phyloP scores from a whole-genome alignment of 495 filamentous ascomycete genomes.

The Aspergillus baeticus region DNA sequence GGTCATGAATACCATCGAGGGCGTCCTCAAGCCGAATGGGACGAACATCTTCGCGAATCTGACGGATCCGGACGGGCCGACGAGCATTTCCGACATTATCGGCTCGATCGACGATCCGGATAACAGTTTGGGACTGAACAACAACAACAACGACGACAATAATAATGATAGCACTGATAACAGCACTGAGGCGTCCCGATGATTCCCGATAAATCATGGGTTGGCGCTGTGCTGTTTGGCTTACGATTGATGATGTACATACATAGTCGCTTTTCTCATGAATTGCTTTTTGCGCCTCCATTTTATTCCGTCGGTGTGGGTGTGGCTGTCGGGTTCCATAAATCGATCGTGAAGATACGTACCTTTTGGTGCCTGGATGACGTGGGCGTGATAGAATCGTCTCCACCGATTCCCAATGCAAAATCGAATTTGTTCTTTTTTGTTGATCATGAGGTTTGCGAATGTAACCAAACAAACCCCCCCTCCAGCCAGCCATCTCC shows the following conservation, averaged over 20 bases:
- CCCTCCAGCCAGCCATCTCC: background rate
- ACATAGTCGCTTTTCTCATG: background rate
- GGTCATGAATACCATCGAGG: conserved; percentile 35
- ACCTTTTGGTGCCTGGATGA: no score
- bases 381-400: no score
- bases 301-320: no score
- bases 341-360: no score
- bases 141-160: background rate
- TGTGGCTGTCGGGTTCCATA: no score
- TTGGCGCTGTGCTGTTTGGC: background rate
- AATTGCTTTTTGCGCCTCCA: background rate
- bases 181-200: no score
- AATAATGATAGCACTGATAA: no score
- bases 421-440: no score
- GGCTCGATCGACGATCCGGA: conserved; percentile 11
- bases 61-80: conserved; percentile 12
- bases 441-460: no score
- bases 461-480: no score
- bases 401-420: no score
- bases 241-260: conserved; percentile 7
- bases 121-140: conserved; percentile 9
- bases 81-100: conserved; percentile 7
- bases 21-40: conserved; percentile 15
- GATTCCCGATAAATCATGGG: background rate
- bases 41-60: conserved; percentile 13